phyloP scores from a whole-genome alignment of 2,329 filamentous ascomycete species.

The Hawksworthiomyces lignivorus region DNA sequence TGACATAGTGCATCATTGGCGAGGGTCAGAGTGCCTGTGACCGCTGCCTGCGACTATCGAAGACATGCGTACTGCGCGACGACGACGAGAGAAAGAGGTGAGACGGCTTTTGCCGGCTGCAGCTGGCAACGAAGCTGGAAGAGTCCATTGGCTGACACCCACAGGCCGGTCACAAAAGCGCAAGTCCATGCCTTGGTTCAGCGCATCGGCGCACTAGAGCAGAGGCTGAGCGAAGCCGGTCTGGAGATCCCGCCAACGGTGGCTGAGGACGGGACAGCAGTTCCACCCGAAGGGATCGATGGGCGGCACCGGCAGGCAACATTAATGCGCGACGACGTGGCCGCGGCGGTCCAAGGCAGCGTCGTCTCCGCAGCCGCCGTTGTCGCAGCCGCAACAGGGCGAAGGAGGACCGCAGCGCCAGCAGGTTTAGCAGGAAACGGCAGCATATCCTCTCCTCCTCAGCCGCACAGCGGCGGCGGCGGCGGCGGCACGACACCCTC shows the following conservation, averaged over 20 bases:
- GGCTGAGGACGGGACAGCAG: not conserved
- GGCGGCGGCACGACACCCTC: too few species aligned
- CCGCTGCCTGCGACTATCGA: slow-evolving; percentile 6
- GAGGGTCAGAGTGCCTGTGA: slow-evolving; percentile 8
- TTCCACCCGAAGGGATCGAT: not conserved
- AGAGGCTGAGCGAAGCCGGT: slow-evolving; percentile 8
- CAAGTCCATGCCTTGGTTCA: slow-evolving; percentile 8
- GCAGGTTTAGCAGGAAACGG: not conserved
- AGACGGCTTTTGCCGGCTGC: too few species aligned
- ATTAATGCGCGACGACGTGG: not conserved
- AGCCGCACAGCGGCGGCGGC: too few species aligned
- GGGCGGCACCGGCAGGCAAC: not conserved
- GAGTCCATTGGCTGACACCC: too few species aligned
- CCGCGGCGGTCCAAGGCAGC: not conserved
- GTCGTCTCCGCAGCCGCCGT: slow-evolving; percentile 3
- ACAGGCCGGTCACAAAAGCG: slow-evolving; percentile 9
- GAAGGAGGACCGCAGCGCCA: not conserved
- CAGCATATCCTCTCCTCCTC: too few species aligned
- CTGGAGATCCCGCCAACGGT: slow-evolving; percentile 7
- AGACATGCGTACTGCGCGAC: slow-evolving; percentile 10
- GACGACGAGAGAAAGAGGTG: slow-evolving; percentile 11
- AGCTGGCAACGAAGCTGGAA: too few species aligned
- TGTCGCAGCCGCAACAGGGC: slow-evolving; percentile 2
- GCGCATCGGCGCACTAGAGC: slow-evolving; percentile 6
- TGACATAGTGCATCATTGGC: slow-evolving; percentile 11